Evolutionary conservation across 1,139 yeast species (phyloP), one percentile per base, ranked within the genome.

Genomic region (Suhomyces anneliseae): DNA sequence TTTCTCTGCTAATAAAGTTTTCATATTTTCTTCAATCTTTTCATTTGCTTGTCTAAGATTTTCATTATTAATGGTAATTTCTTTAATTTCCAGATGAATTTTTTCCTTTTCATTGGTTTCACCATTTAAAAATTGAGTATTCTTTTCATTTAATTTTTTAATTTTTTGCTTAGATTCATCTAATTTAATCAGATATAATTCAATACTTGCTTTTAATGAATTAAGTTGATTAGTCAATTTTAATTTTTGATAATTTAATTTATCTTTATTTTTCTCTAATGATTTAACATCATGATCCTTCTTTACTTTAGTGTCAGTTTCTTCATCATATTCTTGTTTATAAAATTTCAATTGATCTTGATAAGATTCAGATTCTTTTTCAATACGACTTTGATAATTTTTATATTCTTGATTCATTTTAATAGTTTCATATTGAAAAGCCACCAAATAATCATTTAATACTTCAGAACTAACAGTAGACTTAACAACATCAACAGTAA

Each of bases 231-330:
- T 58, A 19, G 56, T 50, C 27, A 72, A 56, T 53, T 74, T 74
- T 42, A 71, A 61, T 51, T 72, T 72, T 37, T 62, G 57, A 48
- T 63, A 68, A 26, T 62, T 56, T 34, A 68, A 51, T 33, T 59
- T 55, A 49, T 72, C 76, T 47, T 65, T 67, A 27, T 49, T 55
- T 38, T 62, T 66, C 45, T 72, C 76, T 47, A 70, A 58, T 33
- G 64, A 61, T 51, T 69, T 72, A 10, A 70, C 66, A 48, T 64
- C 66, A 43, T 56, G 56, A 32, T 70, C 74, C 44, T 70, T 65
- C 45, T 64, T 66, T 24, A 64, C 52, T 45, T 65, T 62, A 44
- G 50, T 50, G 40, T 71, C 73, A 7, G 69, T 58, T 46, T 68
- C 70, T 34, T 69, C 69, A 34, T 66, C 68, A 40, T 61, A 60